Evolutionary conservation across 2,329 filamentous ascomycete genomes (phyloP), one percentile per base, ranked within the genome.

Genomic region (Pleoardoris graminearum): DNA sequence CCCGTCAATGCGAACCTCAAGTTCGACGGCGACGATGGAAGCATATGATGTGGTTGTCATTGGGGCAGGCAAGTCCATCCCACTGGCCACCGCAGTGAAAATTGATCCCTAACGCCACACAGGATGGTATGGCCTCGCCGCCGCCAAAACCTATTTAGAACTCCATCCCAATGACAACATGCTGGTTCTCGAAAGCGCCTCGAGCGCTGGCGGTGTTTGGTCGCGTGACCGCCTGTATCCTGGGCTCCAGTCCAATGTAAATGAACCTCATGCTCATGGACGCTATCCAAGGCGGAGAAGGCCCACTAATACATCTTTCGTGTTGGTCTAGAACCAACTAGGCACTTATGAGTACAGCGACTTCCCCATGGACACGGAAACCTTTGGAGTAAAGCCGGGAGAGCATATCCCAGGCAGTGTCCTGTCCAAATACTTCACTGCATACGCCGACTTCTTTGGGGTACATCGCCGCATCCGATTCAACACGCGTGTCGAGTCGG

Each of bases 351-450:
- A 78, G 62, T 77, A 70, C 38, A 69, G 67, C 27, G 76, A 75
- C 61, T 53, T 67, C 36, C 66, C 68, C 27, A 49, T 61, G 27
- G 58, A 67, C 0, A 80, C 81, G 12, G 69, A 17, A 23, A 14
- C 19, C 16, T 43, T 17, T 17, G 39, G 39, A 7, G 39, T 43
- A 17, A 30, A 43, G 19, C n/a, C 25, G 8, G 14, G n/a, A 22
- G 16, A 85, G 38, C 85, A 88, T 66, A 83, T 89, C 42, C 80
- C 85, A 0, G 85, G 84, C 0, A 59, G 75, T 1, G 77, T 81
- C 2, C 69, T 87, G 44, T 80, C 86, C 60, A 58, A 69, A 0
- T 89, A 89, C 64, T 70, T 88, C 7, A 73, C 73, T 23, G 75
- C 78, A 1, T 70, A 65, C 52, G 63, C 57, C 3, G 45, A 75